Conservation (phyloP, 73 alveolate genomes). For the Paramecium pentaurelia region DNA sequence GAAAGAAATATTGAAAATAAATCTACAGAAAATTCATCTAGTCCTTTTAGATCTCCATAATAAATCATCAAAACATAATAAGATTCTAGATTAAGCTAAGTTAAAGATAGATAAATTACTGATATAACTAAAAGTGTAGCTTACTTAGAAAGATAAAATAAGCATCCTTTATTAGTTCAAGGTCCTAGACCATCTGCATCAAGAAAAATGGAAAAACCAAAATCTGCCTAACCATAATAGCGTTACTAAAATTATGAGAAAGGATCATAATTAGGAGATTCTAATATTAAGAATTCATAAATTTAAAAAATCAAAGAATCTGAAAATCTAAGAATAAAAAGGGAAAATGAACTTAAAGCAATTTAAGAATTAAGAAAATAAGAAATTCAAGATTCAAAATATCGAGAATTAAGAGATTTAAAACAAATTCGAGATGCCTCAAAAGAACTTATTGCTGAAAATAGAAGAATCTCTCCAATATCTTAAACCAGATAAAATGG, state of each 20-base stretch:
- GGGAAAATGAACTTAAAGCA: not conserved
- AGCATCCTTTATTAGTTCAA: not conserved
- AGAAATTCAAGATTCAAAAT: not conserved
- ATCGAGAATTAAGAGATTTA: not conserved
- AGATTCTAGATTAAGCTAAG: conserved; percentile 15
- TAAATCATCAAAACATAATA: not conserved
- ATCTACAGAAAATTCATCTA: conserved; percentile 26
- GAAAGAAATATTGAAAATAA: not conserved
- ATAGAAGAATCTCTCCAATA: not conserved
- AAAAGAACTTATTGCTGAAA: not conserved
- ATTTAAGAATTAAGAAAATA: not conserved
- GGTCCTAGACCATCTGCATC: not conserved
- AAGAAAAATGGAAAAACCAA: not conserved
- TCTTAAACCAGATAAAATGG: not conserved
- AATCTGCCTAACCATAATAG: not conserved
- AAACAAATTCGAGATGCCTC: not conserved
- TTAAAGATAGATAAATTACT: not conserved
- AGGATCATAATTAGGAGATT: not conserved
- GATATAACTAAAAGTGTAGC: not conserved
- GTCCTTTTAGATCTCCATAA: conserved; percentile 30
- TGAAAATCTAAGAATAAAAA: not conserved
- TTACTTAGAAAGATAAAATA: not conserved
- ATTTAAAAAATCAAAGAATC: not conserved
- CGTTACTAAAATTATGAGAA: not conserved
- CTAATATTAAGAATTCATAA: not conserved